Evolutionary conservation across 1,139 yeast species (phyloP), one percentile per base, ranked within the genome.

Genomic region (Candida pseudocylindracea): DNA sequence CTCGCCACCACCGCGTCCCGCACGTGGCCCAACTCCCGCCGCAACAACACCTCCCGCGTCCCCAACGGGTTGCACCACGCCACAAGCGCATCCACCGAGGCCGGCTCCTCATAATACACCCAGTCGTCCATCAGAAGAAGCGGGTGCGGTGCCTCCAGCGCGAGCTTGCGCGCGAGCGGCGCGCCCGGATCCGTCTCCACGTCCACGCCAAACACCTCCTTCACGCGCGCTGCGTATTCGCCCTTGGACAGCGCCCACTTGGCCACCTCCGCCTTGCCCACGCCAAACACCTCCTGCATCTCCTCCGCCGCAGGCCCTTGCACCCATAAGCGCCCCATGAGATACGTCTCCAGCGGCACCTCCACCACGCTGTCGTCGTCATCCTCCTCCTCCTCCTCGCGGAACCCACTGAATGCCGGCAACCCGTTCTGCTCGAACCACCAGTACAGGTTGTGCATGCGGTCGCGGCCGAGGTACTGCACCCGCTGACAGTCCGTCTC

Each of bases 341-440:
- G 57, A 46, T 73, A 79, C 0, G 79, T 73, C 37, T 72, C 79
- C 29, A 60, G 64, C 25, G 52, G 42, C 7, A 56, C 51, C 15
- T 57, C 66, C 25, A 56, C 63, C 9, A 51, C 55, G 3, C 48
- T 53, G 7, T 48, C 49, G 12, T 49, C 45, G 6, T 49, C 57
- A 4, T 51, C 57, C 3, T 50, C 53, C 9, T 54, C 56, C 10
- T 54, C 55, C 9, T 54, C 59, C 15, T 55, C 63, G n/a, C 50
- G 57, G 20, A 45, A 53, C 24, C 48, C 50, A 9, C 53, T 48
- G 31, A 68, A 49, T 15, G 67, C 67, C 6, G 83, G 80, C 35
- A 80, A 58, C 0, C 96, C 96, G 45, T 75, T 75, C 40, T 67
- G 63, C 46, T 88, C 96, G 46, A 85, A 72, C 94, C 94, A 88